Conservation (phyloP, 768 basidiomycete genomes). For the Hypholoma sublateritium region DNA sequence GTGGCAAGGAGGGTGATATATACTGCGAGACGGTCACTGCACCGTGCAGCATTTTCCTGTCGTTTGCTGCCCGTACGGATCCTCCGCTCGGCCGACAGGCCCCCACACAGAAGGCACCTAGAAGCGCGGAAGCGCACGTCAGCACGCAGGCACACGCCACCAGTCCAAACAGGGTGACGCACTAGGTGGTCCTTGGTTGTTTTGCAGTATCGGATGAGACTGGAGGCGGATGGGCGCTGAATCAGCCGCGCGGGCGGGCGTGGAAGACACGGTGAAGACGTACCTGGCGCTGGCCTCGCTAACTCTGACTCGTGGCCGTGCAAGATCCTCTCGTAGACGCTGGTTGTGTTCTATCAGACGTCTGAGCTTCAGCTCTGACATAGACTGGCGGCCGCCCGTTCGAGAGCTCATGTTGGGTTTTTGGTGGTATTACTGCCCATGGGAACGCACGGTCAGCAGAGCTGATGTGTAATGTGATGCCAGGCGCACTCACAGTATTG, state of each 20-base stretch:
- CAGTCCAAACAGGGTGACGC: slow-evolving; percentile 15
- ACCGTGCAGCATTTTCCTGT: slow-evolving; percentile 59
- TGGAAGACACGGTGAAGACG: slow-evolving; percentile 26
- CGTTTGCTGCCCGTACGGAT: slow-evolving; percentile 83
- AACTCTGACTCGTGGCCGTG: slow-evolving; percentile 84
- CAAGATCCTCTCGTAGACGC: slow-evolving; percentile 86
- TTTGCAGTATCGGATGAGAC: slow-evolving; percentile 93
- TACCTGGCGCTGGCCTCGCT: slow-evolving; percentile 91
- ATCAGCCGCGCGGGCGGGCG: slow-evolving; percentile 10
- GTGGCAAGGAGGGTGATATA: slow-evolving; percentile 1
- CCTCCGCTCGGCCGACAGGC: slow-evolving; percentile 85
- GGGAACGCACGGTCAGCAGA: slow-evolving; percentile 3
- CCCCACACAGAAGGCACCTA: slow-evolving; percentile 98
- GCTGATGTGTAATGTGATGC: slow-evolving; percentile 8
- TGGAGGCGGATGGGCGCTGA: slow-evolving; percentile 30
- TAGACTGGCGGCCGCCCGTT: slow-evolving; percentile 74
- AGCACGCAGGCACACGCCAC: background rate
- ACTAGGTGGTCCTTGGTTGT: slow-evolving; percentile 82
- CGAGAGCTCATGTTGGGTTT: slow-evolving; percentile 53
- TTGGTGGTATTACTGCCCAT: slow-evolving; percentile 12
- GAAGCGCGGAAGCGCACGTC: slow-evolving; percentile 9
- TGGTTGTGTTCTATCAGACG: slow-evolving; percentile 94
- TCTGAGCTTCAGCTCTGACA: slow-evolving; percentile 97
- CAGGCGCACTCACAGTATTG: background rate
- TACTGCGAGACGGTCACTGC: slow-evolving; percentile 37